Base-by-base conservation (phyloP, 2,329 filamentous ascomycete genomes). In the Juglanconis sp. region DNA sequence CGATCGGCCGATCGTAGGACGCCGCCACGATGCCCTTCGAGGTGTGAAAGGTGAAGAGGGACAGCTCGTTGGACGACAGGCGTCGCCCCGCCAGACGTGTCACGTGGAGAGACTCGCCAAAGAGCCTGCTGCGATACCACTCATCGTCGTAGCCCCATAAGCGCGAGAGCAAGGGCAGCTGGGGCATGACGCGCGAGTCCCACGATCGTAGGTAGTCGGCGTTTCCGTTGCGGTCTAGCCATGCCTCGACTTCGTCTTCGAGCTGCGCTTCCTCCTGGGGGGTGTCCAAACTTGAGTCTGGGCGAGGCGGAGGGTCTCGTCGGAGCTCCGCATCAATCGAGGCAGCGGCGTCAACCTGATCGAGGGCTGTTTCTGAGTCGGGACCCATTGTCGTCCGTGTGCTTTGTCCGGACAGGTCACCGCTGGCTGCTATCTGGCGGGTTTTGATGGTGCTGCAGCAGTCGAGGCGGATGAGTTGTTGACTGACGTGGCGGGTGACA, bases 1-100 rank as follows among this genome's bases (percentile, higher is more conserved):
- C 42, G 24, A 49, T 36, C 5, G 50, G 50, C 7, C 56, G 56
- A 31, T 59, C 56, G 50, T 59, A 59, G 5, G 56, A 59, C 15
- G 42, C 42, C 13, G 56, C 56, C 13, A 59, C 56, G 4, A 30
- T 17, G 24, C 50, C 50, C 11, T 46, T 40, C 10, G 56, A 44
- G 35, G 30, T 13, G 30, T 59, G 56, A 34, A 46, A 49, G 1
- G 50, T 35, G 50, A 48, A 48, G 4, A 53, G 9, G n/a, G 32
- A 38, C 31, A 58, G 51, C 34, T 59, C 50, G 5, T 54, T 34
- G 15, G 56, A 42, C 3, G 30, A 15, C n/a, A 59, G 24, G n/a
- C 50, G 56, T 31, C 50, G 56, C 13, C 56, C 56, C 10, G 56
- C 50, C 13, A 40, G 17, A 13, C 31, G 35, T 34, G 48, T 53